These are phyloP conservation scores for Porogramme epimiltina DNA, from an alignment of 1,284 basidiomycete genomes.

Conservation along the genomic window DNA sequence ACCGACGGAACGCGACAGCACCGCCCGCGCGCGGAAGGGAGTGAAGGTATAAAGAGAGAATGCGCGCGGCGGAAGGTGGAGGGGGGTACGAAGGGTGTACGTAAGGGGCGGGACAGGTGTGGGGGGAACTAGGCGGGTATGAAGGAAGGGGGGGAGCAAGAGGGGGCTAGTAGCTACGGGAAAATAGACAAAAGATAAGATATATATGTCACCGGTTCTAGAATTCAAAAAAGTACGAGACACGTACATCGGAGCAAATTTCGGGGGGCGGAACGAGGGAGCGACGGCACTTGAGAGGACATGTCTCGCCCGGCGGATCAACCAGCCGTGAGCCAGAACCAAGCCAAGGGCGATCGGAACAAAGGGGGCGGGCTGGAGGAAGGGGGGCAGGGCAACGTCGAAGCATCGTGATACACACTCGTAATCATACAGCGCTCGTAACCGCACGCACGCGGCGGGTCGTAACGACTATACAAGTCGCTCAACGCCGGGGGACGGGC, in stretches of 20 bases:
- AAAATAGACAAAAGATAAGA: conserved; percentile 20
- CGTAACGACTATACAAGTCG: not conserved
- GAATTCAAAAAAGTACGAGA: not conserved
- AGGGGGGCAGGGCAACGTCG: conserved; percentile 8
- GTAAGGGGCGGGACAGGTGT: not conserved
- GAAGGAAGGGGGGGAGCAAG: not conserved
- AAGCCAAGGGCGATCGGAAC: conserved; percentile 22
- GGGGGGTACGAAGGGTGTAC: not conserved
- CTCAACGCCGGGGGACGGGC: conserved; percentile 24
- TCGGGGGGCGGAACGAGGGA: conserved; percentile 7
- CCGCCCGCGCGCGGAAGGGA: conserved; percentile 13
- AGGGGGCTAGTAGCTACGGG: conserved; percentile 11
- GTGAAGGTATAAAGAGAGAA: not conserved
- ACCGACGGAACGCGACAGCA: too few relatives aligned
- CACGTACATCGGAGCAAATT: conserved; percentile 18
- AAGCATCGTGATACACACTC: conserved; percentile 16
- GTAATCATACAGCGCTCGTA: conserved; percentile 23
- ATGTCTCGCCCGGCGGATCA: conserved; percentile 28
- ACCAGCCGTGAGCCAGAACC: conserved; percentile 23
- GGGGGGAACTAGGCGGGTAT: not conserved
- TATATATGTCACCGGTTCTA: conserved; percentile 21
- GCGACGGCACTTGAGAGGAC: conserved; percentile 17
- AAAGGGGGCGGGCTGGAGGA: conserved; percentile 1
- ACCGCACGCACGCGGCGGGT: conserved; percentile 8
- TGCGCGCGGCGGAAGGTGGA: conserved; percentile 1